Conservation (phyloP, 2,329 filamentous ascomycete species). For the Trichoderma citrinoviride region DNA sequence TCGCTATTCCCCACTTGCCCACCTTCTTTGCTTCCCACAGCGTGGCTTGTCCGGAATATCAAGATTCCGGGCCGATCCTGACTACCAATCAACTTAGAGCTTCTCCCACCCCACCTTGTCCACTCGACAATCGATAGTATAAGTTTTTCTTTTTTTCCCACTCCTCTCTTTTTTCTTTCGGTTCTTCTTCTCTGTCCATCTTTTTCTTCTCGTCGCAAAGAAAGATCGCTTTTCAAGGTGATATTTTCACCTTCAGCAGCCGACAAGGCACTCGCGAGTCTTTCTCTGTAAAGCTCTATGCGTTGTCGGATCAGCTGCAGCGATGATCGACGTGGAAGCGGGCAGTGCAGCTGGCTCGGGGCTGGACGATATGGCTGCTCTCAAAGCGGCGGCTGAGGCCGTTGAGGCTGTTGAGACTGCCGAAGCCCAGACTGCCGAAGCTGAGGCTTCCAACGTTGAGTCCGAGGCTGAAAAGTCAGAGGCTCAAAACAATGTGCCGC, state of each 20-base stretch:
- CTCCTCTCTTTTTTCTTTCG: not conserved
- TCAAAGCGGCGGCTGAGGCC: slow-evolving; percentile 21
- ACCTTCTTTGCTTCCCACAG: not conserved
- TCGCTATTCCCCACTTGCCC: not conserved
- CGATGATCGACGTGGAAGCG: slow-evolving; percentile 17
- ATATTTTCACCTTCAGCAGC: not conserved
- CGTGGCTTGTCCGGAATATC: not conserved
- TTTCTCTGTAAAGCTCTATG: not conserved
- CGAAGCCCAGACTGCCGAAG: too few relatives aligned
- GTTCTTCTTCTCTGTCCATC: not conserved
- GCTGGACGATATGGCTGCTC: slow-evolving; percentile 29
- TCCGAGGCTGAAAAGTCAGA: not conserved
- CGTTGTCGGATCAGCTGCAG: slow-evolving; percentile 6
- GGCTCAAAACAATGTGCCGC: slow-evolving; percentile 38
- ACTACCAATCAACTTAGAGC: not conserved
- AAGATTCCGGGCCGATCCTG: not conserved
- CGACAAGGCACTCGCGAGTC: not conserved
- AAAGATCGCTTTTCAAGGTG: not conserved
- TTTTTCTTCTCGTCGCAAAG: not conserved
- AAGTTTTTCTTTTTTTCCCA: not conserved
- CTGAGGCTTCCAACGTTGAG: too few relatives aligned
- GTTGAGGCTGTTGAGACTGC: slow-evolving; percentile 8
- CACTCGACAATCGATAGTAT: not conserved
- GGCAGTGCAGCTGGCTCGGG: slow-evolving; percentile 19
- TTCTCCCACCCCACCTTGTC: not conserved